Evolutionary conservation across 1,139 yeast genomes (phyloP), one percentile per base, ranked within the genome.

Genomic region (Sugiyamaella pinicola): DNA sequence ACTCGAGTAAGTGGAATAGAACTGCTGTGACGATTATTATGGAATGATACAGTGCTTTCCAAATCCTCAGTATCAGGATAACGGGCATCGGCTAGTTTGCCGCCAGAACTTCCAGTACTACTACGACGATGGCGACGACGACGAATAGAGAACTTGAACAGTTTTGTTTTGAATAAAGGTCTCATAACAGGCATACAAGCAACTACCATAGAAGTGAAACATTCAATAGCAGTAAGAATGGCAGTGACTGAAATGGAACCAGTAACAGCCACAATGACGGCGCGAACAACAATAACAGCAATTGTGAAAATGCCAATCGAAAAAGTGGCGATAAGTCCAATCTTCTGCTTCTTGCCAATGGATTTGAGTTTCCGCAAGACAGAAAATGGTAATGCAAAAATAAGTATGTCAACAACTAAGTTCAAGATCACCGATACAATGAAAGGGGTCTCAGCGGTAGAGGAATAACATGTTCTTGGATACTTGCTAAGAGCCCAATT

Each of bases 161-260:
- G 15, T 10, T 34, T 17, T 2, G 17, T n/a, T 28, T 38, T 43
- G 47, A 65, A 55, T 39, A 65, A 55, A 3, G 64, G 60, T 47
- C 66, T 55, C 58, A 66, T 53, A 9, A 68, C 61, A 15, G 70
- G 70, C 56, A 66, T 51, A 44, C 62, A 57, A 9, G 68, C 69
- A 2, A 66, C 69, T 17, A 59, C 58, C 61, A 64, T 61, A 10
- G 68, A 64, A 9, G 67, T 65, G 46, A 61, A 61, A 46, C 66
- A 61, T 49, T 66, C 70, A 7, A 65, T 58, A 2, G 69, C 69
- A 3, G 68, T 64, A 21, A 66, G 54, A 26, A 66, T 57, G 12
- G 69, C 69, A 4, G 64, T 52, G 35, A 49, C 45, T 26, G 64
- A 55, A 24, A 64, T 62, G 19, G 56, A 49, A 2, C 66, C 69